Percentiles rank a stretch among this genome's conserved stretches.
phyloP scores from a whole-genome alignment of 192 early-diverging fungal genomes.

The Funneliformis mosseae region DNA sequence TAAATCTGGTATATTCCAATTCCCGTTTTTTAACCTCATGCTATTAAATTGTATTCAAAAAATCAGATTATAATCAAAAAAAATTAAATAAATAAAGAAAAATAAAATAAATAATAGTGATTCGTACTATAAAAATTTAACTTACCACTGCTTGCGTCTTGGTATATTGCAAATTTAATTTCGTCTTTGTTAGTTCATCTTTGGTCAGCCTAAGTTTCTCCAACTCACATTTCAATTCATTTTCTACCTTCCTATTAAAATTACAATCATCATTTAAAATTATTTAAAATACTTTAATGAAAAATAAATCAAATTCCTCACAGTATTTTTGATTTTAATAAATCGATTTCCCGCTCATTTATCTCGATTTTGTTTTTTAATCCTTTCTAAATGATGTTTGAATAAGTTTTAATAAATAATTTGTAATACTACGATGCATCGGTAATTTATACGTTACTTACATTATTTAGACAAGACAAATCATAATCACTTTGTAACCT shows the following conservation, averaged over 20 bases:
- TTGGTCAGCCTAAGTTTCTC: conserved; percentile 42
- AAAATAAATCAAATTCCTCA: background rate
- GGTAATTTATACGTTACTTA: background rate
- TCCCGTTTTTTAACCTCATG: conserved; percentile 32
- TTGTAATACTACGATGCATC: background rate
- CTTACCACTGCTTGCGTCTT: conserved; percentile 56
- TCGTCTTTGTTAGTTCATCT: conserved; percentile 53
- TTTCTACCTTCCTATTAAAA: conserved; percentile 22
- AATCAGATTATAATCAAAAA: background rate
- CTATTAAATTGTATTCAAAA: background rate
- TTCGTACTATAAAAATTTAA: background rate
- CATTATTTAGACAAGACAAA: background rate
- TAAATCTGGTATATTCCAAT: conserved; percentile 26
- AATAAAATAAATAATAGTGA: too few relatives aligned
- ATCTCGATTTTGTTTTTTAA: conserved; percentile 5
- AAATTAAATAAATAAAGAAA: background rate
- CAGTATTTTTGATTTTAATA: background rate
- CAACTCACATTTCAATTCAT: conserved; percentile 37
- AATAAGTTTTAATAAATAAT: background rate
- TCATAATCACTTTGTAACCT: conserved; percentile 34
- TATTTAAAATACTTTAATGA: background rate
- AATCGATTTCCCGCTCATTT: conserved; percentile 34
- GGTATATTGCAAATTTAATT: conserved; percentile 52
- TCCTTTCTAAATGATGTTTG: conserved; percentile 11
- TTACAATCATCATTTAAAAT: background rate